Percentiles rank a stretch among this genome's conserved stretches.
These are phyloP conservation scores for Allomyces javanicus DNA, from an alignment of 192 early-diverging fungal genomes.

Conservation along the genomic window DNA sequence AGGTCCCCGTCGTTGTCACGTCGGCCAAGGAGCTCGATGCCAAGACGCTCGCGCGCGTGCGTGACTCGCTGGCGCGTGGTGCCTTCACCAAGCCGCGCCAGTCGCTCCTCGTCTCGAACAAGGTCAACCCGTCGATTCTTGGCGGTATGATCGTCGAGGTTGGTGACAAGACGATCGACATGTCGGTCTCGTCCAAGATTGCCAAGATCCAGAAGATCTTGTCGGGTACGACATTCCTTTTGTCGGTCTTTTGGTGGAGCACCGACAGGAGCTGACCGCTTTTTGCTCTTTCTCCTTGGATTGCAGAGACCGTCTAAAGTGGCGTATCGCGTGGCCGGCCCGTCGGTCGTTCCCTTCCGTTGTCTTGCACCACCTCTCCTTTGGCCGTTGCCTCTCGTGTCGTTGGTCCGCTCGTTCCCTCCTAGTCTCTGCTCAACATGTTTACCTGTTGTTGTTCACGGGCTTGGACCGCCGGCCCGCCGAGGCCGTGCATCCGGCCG, in stretches of 20 bases:
- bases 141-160: constrained; percentile 93
- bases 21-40: constrained; percentile 68
- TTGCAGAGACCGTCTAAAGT: no score
- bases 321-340: no score
- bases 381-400: no score
- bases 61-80: constrained; percentile 61
- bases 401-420: no score
- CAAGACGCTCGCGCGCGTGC: constrained; percentile 47
- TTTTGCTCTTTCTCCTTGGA: background rate
- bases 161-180: constrained; percentile 95
- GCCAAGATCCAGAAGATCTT: constrained; percentile 89
- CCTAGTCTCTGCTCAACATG: no score
- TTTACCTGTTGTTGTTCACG: no score
- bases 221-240: constrained; percentile 24
- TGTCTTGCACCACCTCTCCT: no score
- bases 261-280: background rate
- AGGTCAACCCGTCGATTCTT: constrained; percentile 77
- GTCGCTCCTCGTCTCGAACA: constrained; percentile 69
- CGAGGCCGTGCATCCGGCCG: no score
- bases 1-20: constrained; percentile 70
- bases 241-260: background rate
- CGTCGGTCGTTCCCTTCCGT: no score
- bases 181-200: constrained; percentile 84
- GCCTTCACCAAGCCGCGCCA: constrained; percentile 54
- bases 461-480: no score